These are phyloP conservation scores for Monosporascus cannonballus DNA, from an alignment of 2,329 filamentous ascomycete genomes.

Conservation along the genomic window DNA sequence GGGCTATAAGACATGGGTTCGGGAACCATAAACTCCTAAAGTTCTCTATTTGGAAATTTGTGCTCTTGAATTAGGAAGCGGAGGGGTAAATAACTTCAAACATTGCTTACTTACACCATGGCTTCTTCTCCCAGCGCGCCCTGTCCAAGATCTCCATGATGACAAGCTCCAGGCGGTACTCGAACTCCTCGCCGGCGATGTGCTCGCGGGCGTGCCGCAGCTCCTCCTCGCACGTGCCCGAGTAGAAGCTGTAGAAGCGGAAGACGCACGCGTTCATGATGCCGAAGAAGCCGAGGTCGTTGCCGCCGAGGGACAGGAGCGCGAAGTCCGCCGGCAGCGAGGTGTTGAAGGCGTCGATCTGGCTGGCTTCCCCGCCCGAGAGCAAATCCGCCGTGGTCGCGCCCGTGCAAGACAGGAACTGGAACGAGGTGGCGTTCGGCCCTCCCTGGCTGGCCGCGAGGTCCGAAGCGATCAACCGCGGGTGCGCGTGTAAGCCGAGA, in stretches of 20 bases:
- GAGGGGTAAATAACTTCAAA: too few relatives aligned
- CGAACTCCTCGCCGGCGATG: slow-evolving; percentile 31
- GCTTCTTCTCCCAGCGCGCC: slow-evolving; percentile 37
- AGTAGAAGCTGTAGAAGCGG: slow-evolving; percentile 42
- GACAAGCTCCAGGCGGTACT: slow-evolving; percentile 31
- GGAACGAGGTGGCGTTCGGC: slow-evolving; percentile 27
- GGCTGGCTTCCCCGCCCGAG: slow-evolving; percentile 28
- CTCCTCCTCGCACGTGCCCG: slow-evolving; percentile 37
- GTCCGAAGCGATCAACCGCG: slow-evolving; percentile 33
- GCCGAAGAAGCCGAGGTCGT: slow-evolving; percentile 44
- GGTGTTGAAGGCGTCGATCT: slow-evolving; percentile 36
- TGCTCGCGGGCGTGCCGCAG: slow-evolving; percentile 28
- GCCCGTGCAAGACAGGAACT: slow-evolving; percentile 42
- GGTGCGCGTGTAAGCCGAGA: slow-evolving; percentile 35
- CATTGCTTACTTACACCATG: slow-evolving; percentile 18
- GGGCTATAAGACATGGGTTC: too few relatives aligned
- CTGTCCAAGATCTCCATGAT: slow-evolving; percentile 38
- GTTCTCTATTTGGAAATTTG: too few relatives aligned
- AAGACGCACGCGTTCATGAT: slow-evolving; percentile 46
- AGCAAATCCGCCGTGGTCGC: slow-evolving; percentile 36
- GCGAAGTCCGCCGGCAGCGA: slow-evolving; percentile 34
- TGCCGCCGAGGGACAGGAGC: slow-evolving; percentile 41
- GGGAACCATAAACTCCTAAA: too few relatives aligned
- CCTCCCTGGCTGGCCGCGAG: slow-evolving; percentile 20
- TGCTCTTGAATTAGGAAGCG: too few relatives aligned